Evolutionary conservation across 2,329 filamentous ascomycete species (phyloP).

Genomic region (Fusarium pseudonygamai): DNA sequence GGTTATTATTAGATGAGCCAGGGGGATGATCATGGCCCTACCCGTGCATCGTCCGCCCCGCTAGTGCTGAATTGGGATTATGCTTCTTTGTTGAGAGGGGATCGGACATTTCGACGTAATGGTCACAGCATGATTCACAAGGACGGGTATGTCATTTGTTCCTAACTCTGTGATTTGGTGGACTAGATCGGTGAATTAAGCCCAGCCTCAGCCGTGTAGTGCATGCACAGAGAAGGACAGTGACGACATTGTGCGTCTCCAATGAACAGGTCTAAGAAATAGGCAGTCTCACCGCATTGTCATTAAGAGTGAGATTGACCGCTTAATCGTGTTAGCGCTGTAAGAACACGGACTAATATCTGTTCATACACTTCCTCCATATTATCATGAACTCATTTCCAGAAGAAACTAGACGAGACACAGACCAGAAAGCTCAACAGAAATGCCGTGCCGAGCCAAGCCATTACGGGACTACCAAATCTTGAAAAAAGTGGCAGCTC

Average conservation of each 20-base stretch:
- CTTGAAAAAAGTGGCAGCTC: neutral
- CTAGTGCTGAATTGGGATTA: neutral
- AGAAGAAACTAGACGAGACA: neutral
- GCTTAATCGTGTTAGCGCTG: neutral
- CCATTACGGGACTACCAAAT: neutral
- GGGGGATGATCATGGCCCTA: neutral
- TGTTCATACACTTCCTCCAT: neutral
- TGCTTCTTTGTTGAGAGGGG: neutral
- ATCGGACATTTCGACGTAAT: neutral
- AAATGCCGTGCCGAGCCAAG: conserved; percentile 9
- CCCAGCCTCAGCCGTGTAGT: neutral
- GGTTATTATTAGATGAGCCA: conserved; percentile 6
- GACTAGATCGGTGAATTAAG: neutral
- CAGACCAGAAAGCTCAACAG: neutral
- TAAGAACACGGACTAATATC: neutral
- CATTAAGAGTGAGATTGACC: neutral
- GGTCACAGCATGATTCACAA: neutral
- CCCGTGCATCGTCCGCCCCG: neutral
- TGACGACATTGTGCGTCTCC: neutral
- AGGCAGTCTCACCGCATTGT: neutral
- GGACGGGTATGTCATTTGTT: neutral
- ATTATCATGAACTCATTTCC: neutral
- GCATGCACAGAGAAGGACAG: neutral
- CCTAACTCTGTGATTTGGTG: neutral
- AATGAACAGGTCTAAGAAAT: neutral